phyloP scores from a whole-genome alignment of 495 filamentous ascomycete species.

The Neurospora africana region DNA sequence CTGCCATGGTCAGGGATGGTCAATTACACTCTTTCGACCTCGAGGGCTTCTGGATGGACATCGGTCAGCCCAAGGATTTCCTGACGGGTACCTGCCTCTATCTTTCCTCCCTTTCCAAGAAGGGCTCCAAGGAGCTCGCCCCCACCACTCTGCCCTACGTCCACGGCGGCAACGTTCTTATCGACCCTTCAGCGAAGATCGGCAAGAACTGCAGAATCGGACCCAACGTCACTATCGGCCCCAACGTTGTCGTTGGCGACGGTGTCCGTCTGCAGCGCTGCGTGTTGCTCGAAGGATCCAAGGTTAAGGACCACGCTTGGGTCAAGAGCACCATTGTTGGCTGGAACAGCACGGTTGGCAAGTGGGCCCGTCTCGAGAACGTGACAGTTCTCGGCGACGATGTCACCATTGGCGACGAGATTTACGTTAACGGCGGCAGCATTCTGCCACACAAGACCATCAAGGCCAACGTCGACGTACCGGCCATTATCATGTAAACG shows the following conservation, averaged over 20 bases:
- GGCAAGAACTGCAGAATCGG: constrained; percentile 98
- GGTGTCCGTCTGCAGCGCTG: constrained; percentile 91
- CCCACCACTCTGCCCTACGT: constrained; percentile 70
- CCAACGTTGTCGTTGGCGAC: constrained; percentile 88
- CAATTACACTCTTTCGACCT: constrained; percentile 96
- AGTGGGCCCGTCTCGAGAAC: constrained; percentile 95
- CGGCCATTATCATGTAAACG: constrained; percentile 75
- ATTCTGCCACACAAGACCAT: constrained; percentile 98
- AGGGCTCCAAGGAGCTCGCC: constrained; percentile 75
- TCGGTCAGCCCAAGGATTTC: constrained; percentile 99
- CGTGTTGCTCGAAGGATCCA: constrained; percentile 78
- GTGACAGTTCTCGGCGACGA: constrained; percentile 96
- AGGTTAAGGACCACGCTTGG: constrained; percentile 99
- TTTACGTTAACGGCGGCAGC: constrained; percentile 97
- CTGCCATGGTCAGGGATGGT: constrained; percentile 80
- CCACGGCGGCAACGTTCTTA: constrained; percentile 91
- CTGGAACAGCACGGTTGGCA: constrained; percentile 94
- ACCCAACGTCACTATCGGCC: constrained; percentile 94
- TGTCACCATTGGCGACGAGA: constrained; percentile 96
- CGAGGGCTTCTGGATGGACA: constrained; percentile 99
- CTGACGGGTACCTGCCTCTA: constrained; percentile 94
- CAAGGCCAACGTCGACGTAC: constrained; percentile 93
- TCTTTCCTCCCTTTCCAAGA: constrained; percentile 87
- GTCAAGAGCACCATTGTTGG: constrained; percentile 98
- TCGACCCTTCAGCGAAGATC: constrained; percentile 91